A percentile compares a stretch with the other conserved stretches of the same genome.
Conservation (phyloP, 306 rosid species). For the Rosa multiflora region DNA sequence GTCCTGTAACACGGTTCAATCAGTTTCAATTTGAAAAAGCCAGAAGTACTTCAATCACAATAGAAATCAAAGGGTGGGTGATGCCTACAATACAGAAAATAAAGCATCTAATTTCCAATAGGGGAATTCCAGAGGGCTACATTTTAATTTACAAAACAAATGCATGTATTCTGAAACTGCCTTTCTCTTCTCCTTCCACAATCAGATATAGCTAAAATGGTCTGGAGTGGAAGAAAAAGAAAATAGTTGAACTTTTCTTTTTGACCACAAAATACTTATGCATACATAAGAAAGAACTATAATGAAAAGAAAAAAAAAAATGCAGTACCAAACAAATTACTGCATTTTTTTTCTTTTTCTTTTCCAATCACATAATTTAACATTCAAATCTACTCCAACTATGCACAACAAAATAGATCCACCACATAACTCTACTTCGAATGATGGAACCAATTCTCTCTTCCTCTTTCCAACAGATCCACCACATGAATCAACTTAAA, state of each 20-base stretch:
- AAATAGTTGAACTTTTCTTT: not conserved
- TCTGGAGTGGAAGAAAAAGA: too few relatives aligned
- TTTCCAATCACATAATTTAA: not conserved
- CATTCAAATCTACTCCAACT: conserved; percentile 11
- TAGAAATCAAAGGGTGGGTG: not conserved
- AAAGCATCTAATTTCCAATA: not conserved
- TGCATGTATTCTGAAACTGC: not conserved
- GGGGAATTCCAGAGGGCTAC: not conserved
- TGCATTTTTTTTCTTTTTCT: too few relatives aligned
- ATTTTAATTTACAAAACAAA: not conserved
- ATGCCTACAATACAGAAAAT: not conserved
- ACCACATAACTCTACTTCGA: not conserved
- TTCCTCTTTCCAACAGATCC: not conserved
- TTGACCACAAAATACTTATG: not conserved
- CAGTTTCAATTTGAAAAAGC: conserved; percentile 25
- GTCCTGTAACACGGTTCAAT: conserved; percentile 40
- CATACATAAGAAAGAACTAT: not conserved
- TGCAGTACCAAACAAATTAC: not conserved
- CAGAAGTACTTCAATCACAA: conserved; percentile 16
- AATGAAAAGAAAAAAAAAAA: not conserved
- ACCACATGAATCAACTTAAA: not conserved
- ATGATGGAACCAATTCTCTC: conserved; percentile 1
- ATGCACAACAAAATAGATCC: conserved; percentile 1
- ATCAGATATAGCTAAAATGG: not conserved
- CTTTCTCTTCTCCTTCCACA: conserved; percentile 4